phyloP scores from a whole-genome alignment of 2,329 filamentous ascomycete genomes.

The Aspergillus sp. region DNA sequence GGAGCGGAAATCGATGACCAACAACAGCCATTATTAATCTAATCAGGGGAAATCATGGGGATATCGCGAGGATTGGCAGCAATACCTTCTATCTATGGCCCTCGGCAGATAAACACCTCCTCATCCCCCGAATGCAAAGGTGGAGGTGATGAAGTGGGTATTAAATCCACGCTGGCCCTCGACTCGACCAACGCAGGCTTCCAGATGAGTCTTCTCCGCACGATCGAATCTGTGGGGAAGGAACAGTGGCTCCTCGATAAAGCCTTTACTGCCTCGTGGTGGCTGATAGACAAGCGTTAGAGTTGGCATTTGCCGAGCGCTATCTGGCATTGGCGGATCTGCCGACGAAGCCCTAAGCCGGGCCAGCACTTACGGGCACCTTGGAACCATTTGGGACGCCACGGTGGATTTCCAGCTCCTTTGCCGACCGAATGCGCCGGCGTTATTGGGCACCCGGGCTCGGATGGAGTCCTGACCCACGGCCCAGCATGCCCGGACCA shows the following conservation, averaged over 20 bases:
- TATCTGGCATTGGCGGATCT: slow-evolving; percentile 9
- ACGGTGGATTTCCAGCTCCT: not conserved
- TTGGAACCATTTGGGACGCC: no score
- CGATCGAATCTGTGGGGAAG: slow-evolving; percentile 21
- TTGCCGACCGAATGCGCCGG: not conserved
- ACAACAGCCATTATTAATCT: not conserved
- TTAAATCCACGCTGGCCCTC: not conserved
- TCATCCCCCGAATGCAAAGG: not conserved
- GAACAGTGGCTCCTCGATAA: not conserved
- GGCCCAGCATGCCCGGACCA: not conserved
- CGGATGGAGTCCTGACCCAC: not conserved
- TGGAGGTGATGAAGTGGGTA: slow-evolving; percentile 1
- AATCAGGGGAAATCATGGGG: not conserved
- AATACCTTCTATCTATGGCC: not conserved
- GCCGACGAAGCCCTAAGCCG: slow-evolving; percentile 7
- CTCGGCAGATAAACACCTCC: slow-evolving; percentile 7
- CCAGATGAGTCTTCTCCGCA: slow-evolving; percentile 12
- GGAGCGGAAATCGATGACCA: not conserved
- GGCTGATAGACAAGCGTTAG: slow-evolving; percentile 3
- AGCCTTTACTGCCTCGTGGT: not conserved
- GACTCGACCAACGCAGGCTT: not conserved
- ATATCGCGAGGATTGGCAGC: not conserved
- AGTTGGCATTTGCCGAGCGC: slow-evolving; percentile 10
- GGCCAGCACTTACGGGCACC: not conserved
- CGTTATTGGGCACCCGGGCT: not conserved